These are phyloP conservation scores for Crithidia acanthocephali DNA, from an alignment of 208 protist genomes.

Conservation along the genomic window DNA sequence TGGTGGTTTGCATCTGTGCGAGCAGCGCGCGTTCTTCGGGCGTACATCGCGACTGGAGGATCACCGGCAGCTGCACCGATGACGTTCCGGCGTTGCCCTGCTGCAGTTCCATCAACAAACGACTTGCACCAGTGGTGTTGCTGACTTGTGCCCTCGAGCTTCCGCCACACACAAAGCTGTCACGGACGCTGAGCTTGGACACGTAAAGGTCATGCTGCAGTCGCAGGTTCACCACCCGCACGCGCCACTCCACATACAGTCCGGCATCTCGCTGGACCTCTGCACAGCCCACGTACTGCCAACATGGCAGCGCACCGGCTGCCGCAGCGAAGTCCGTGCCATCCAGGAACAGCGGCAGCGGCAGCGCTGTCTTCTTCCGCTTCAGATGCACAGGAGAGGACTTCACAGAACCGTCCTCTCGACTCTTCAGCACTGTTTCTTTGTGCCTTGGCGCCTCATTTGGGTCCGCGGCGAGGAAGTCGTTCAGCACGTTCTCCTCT, in stretches of 20 bases:
- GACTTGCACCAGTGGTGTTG: not conserved
- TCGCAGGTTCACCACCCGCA: slow-evolving; percentile 17
- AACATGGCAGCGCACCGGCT: slow-evolving; percentile 8
- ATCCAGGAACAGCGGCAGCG: slow-evolving; percentile 21
- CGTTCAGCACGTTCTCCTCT: not conserved
- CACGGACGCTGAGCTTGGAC: slow-evolving; percentile 9
- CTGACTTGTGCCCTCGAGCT: not conserved
- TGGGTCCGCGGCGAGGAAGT: not conserved
- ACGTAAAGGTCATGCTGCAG: slow-evolving; percentile 19
- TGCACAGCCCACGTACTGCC: not conserved
- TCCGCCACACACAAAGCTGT: not conserved
- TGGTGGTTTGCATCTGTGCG: not conserved
- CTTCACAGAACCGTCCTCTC: too few relatives aligned
- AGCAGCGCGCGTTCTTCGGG: slow-evolving; percentile 14
- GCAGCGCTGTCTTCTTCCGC: slow-evolving; percentile 4
- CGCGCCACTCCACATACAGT: not conserved
- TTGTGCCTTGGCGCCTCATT: not conserved
- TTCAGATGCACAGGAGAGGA: too few relatives aligned
- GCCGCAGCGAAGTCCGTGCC: slow-evolving; percentile 17
- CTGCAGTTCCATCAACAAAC: not conserved
- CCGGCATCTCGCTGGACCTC: not conserved
- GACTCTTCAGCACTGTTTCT: too few relatives aligned
- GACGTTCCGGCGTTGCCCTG: not conserved
- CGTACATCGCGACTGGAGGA: slow-evolving; percentile 12
- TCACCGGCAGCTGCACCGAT: slow-evolving; percentile 9